Evolutionary conservation across 1,139 yeast genomes (phyloP).

Genomic region (Suhomyces coccinellae): DNA sequence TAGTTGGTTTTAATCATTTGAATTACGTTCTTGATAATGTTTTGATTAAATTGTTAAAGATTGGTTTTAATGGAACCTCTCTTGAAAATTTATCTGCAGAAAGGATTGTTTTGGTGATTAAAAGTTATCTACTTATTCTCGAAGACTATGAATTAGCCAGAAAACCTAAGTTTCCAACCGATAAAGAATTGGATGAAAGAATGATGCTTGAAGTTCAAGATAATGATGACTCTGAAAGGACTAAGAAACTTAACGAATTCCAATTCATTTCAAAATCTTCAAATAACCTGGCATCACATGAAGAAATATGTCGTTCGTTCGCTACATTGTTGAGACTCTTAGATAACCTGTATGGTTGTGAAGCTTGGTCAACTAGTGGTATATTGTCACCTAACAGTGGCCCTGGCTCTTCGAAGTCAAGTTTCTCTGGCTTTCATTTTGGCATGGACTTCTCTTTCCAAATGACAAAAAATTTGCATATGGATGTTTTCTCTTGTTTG

Average conservation of each 20-base stretch:
- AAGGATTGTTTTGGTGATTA: constrained; percentile 65
- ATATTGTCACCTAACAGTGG: constrained; percentile 5
- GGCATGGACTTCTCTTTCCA: constrained; percentile 45
- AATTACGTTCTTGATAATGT: constrained; percentile 80
- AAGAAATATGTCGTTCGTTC: constrained; percentile 69
- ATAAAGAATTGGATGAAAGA: constrained; percentile 43
- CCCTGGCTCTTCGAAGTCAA: constrained; percentile 20
- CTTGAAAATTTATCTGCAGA: constrained; percentile 71
- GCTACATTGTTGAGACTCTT: constrained; percentile 57
- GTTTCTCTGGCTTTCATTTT: constrained; percentile 53
- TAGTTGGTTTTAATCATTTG: constrained; percentile 76
- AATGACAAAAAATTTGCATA: constrained; percentile 37
- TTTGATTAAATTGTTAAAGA: constrained; percentile 58
- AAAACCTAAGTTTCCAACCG: constrained; percentile 77
- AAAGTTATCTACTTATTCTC: constrained; percentile 68
- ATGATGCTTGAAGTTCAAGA: constrained; percentile 15
- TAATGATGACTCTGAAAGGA: constrained; percentile 2
- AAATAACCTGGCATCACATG: constrained; percentile 60
- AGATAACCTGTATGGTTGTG: constrained; percentile 62
- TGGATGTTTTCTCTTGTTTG: constrained; percentile 68
- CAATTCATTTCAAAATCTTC: constrained; percentile 42
- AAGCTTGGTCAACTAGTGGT: constrained; percentile 27
- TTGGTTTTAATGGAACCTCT: constrained; percentile 53
- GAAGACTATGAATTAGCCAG: constrained; percentile 57
- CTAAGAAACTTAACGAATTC: constrained; percentile 24